phyloP scores from a whole-genome alignment of 768 basidiomycete genomes.

The Collybiopsis confluens region DNA sequence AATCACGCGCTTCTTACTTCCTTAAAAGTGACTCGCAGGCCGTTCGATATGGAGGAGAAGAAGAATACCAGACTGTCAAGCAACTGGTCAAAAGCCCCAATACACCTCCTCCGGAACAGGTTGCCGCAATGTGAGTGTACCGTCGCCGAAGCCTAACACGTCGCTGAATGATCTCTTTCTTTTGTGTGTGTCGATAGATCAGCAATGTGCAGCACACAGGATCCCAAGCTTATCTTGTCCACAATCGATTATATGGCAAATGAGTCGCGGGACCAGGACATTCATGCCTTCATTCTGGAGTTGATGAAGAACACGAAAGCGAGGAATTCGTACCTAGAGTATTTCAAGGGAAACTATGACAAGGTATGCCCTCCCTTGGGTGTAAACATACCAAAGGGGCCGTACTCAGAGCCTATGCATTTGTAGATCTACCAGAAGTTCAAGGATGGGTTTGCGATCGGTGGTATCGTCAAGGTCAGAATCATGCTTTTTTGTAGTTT shows the following conservation, averaged over 20 bases:
- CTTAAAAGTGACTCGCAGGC: conserved; percentile 36
- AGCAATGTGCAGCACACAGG: conserved; percentile 60
- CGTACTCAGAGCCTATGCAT: too few relatives aligned
- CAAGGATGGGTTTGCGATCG: conserved; percentile 62
- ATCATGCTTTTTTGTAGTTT: conserved; percentile 24
- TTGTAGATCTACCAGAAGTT: conserved; percentile 61
- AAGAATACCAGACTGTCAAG: conserved; percentile 71
- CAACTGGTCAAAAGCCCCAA: conserved; percentile 65
- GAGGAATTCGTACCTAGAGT: conserved; percentile 49
- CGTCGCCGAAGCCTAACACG: not conserved
- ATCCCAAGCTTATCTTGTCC: conserved; percentile 52
- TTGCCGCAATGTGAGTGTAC: conserved; percentile 59
- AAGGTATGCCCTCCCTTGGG: too few relatives aligned
- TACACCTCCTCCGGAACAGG: conserved; percentile 69
- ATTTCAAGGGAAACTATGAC: conserved; percentile 70
- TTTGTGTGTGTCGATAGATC: conserved; percentile 31
- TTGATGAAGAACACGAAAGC: conserved; percentile 53
- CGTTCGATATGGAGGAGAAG: conserved; percentile 66
- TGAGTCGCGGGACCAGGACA: conserved; percentile 57
- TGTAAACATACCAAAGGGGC: too few relatives aligned
- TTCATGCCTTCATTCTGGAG: conserved; percentile 59
- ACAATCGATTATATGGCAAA: conserved; percentile 58
- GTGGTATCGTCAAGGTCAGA: conserved; percentile 41
- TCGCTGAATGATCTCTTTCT: not conserved
- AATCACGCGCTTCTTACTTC: not conserved